Evolutionary conservation across 1,139 yeast species (phyloP).

Genomic region (Geotrichum citri-aurantii): DNA sequence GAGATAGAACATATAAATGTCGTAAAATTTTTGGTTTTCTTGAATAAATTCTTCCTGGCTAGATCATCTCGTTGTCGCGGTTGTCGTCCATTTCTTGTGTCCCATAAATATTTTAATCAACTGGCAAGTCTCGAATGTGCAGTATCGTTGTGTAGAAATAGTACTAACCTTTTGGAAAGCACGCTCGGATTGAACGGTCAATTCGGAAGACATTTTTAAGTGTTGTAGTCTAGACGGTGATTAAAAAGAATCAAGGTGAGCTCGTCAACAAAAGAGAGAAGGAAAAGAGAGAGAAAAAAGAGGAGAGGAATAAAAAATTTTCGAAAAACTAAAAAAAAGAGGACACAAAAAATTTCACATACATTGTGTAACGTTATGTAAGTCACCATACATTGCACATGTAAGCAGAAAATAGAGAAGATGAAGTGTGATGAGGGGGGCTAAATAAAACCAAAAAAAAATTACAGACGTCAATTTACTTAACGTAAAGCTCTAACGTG

Average conservation of each 20-base stretch:
- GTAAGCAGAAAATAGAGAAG: background rate
- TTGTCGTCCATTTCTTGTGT: background rate
- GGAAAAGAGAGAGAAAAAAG: conserved; percentile 6
- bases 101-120: background rate
- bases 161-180: conserved; percentile 94
- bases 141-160: background rate
- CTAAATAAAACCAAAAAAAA: background rate
- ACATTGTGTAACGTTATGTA: background rate
- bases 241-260: conserved; percentile 1
- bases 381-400: background rate
- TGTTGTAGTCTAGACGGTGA: conserved; percentile 14
- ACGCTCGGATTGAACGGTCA: conserved; percentile 99
- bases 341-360: background rate
- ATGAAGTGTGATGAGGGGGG: background rate
- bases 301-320: conserved; percentile 3
- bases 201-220: conserved; percentile 93
- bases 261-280: conserved; percentile 5
- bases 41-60: background rate
- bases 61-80: background rate
- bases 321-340: conserved; percentile 6
- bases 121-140: background rate
- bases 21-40: too few species aligned
- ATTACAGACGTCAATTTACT: background rate
- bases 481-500: background rate
- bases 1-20: too few species aligned